Evolutionary conservation across 495 filamentous ascomycete species (phyloP), one percentile per base, ranked within the genome.

Genomic region (Terfezia boudieri): DNA sequence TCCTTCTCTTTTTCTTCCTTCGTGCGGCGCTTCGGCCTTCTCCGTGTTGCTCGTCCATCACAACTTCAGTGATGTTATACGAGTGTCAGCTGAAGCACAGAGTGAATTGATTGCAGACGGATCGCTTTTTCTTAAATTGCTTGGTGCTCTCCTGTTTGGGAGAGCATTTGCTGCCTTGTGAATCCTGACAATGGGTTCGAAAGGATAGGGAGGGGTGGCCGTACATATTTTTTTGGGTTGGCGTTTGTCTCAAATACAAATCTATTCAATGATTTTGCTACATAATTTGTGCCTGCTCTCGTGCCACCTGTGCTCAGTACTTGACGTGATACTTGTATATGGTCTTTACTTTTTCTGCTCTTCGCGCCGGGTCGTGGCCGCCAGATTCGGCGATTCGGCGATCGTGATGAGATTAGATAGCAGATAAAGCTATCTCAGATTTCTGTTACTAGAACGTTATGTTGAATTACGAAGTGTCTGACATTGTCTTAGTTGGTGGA

Each of bases 71-170:
- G 52, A 56, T 59, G 61, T 32, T 53, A 54, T 55, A 55, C 53
- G 59, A 60, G 62, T 61, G 62, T 64, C 62, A 55, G 62, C 54
- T 51, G 59, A 51, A 64, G 58, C 61, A 64, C 61, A 64, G 62
- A 64, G 53, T 48, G 60, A 64, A 56, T 52, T 57, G 64, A 64
- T 64, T 64, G 62, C 62, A 64, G 54, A 65, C 58, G 62, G 49
- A 12, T 20, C 26, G 11, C 14, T 26, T 26, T 20, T 32, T 51
- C 22, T 26, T 23, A 20, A 51, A 51, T 20, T 51, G 49, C 49
- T 51, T 26, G 49, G 49, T 22, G 49, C 22, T 26, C 4, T 12
- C 26, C 26, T 51, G 6, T 51, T 46, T 46, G 41, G 41, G 4
- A 20, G 41, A 20, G 41, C 41, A 46, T 23, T 51, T 51, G 49